Evolutionary conservation across 345 rosid species (phyloP).

Genomic region (Salix suchowensis): DNA sequence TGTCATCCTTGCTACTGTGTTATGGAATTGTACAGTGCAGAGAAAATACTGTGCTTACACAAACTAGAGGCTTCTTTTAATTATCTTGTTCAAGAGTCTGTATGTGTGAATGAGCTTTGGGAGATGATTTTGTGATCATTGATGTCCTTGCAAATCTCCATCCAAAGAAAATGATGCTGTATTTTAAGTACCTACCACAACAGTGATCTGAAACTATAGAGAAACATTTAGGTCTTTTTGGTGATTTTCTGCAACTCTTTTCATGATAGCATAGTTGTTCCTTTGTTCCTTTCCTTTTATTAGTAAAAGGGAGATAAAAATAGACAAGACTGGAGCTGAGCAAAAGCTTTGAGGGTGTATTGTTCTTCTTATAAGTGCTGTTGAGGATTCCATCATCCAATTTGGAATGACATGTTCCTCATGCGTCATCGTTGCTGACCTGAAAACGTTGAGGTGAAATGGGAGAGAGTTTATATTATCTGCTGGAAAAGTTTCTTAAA

Average conservation of each 20-base stretch:
- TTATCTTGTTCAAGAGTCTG: conserved; percentile 9
- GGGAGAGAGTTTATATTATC: neutral
- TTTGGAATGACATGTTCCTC: neutral
- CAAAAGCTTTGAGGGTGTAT: neutral
- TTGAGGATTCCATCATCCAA: neutral
- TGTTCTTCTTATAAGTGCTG: neutral
- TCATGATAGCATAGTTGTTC: neutral
- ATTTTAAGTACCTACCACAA: neutral
- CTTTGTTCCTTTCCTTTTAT: neutral
- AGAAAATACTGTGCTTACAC: conserved; percentile 30
- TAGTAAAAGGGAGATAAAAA: neutral
- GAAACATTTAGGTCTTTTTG: neutral
- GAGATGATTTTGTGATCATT: conserved; percentile 9
- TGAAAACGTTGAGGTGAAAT: neutral
- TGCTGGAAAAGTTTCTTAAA: neutral
- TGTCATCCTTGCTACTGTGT: neutral
- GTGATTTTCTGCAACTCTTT: neutral
- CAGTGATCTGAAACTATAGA: conserved; percentile 1
- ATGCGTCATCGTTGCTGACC: neutral
- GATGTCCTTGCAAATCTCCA: conserved; percentile 7
- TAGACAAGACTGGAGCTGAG: neutral
- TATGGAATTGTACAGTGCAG: conserved; percentile 44
- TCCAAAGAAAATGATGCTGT: neutral
- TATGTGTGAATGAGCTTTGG: conserved; percentile 19
- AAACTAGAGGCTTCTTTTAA: conserved; percentile 16